Conservation (phyloP, 1,284 basidiomycete species). For the Xerocomus minutiporus region DNA sequence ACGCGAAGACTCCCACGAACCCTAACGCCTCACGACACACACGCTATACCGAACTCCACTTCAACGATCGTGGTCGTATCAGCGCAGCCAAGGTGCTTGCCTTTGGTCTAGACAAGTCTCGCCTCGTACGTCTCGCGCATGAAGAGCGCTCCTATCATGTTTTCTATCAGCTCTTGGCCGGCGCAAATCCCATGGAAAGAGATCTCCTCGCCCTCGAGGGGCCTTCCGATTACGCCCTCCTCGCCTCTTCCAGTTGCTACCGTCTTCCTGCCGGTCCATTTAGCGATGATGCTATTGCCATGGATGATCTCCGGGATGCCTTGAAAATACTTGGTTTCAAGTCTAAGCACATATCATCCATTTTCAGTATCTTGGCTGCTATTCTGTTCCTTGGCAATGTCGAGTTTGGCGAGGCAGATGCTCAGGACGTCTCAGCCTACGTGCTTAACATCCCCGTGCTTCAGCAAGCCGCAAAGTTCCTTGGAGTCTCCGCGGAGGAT, state of each 20-base stretch:
- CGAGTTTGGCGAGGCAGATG: conserved; percentile 73
- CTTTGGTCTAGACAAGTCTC: conserved; percentile 85
- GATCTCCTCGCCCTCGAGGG: conserved; percentile 77
- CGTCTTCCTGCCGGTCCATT: conserved; percentile 82
- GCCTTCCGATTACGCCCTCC: conserved; percentile 76
- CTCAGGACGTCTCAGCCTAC: conserved; percentile 65
- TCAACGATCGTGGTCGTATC: conserved; percentile 74
- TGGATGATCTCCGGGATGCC: conserved; percentile 78
- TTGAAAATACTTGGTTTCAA: conserved; percentile 87
- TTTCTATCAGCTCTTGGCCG: conserved; percentile 92
- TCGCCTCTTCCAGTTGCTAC: conserved; percentile 83
- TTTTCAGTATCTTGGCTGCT: conserved; percentile 76
- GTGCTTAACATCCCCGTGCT: conserved; percentile 65
- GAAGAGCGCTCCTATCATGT: conserved; percentile 92
- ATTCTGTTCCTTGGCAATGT: conserved; percentile 84
- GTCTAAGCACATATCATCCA: conserved; percentile 75
- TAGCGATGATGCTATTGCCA: conserved; percentile 78
- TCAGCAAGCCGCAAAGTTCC: conserved; percentile 64
- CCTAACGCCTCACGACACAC: conserved; percentile 87
- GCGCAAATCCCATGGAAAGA: conserved; percentile 75
- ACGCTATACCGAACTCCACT: conserved; percentile 89
- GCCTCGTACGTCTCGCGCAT: conserved; percentile 67
- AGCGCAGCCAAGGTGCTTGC: conserved; percentile 77
- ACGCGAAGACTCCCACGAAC: conserved; percentile 84
- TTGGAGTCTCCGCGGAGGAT: conserved; percentile 78